Percentiles rank a stretch among this genome's conserved stretches.
Conservation (phyloP, 1,284 basidiomycete genomes). For the Meripilus lineatus region DNA sequence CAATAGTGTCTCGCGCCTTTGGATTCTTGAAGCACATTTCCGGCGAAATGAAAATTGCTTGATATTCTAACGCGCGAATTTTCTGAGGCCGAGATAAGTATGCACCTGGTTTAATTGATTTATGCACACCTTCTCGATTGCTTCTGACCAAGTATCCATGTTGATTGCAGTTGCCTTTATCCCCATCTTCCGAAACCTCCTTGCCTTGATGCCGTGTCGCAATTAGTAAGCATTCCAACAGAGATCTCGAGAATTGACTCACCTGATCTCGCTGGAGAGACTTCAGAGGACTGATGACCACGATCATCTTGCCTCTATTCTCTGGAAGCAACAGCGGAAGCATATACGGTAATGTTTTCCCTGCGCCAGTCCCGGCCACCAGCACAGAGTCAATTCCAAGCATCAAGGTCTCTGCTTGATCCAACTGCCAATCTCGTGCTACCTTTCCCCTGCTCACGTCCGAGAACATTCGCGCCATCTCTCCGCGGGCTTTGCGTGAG, state of each 20-base stretch:
- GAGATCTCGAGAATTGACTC: slow-evolving; percentile 2
- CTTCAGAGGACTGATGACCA: slow-evolving; percentile 30
- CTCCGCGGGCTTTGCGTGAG: slow-evolving; percentile 1
- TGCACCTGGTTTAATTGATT: background rate
- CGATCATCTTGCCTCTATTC: slow-evolving; percentile 15
- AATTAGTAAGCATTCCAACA: too few species aligned
- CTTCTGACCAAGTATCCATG: slow-evolving; percentile 22
- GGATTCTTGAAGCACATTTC: slow-evolving; percentile 31
- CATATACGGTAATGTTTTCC: slow-evolving; percentile 34
- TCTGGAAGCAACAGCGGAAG: slow-evolving; percentile 23
- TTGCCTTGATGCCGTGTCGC: slow-evolving; percentile 10
- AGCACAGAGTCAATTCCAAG: slow-evolving; percentile 29
- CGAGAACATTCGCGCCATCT: slow-evolving; percentile 1
- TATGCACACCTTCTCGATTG: slow-evolving; percentile 18
- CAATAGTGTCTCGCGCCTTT: slow-evolving; percentile 8
- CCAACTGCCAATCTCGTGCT: slow-evolving; percentile 29
- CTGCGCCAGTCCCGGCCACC: slow-evolving; percentile 30
- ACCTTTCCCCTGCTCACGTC: slow-evolving; percentile 4
- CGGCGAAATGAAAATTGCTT: slow-evolving; percentile 28
- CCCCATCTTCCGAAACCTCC: slow-evolving; percentile 22
- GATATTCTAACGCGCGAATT: slow-evolving; percentile 19
- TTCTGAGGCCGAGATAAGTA: slow-evolving; percentile 13
- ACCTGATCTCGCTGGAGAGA: slow-evolving; percentile 24
- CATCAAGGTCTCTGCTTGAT: slow-evolving; percentile 28
- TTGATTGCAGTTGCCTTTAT: slow-evolving; percentile 28